Evolutionary conservation across 805 yeast genomes (phyloP).

Genomic region (Tetrapisispora fleetii): DNA sequence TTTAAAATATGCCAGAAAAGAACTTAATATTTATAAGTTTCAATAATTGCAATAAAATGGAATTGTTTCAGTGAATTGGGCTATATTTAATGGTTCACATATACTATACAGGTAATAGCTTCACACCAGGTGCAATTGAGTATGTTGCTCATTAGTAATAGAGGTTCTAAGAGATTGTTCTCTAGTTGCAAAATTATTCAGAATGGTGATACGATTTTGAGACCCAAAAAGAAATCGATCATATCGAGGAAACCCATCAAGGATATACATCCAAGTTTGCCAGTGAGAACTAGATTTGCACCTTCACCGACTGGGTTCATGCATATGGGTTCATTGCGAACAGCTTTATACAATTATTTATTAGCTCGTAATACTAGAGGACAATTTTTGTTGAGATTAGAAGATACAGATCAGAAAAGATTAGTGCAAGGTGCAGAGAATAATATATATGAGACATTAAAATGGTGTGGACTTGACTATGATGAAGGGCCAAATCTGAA

Average conservation of each 20-base stretch:
- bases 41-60: too few relatives aligned
- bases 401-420: slow-evolving; percentile 85
- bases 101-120: too few relatives aligned
- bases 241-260: slow-evolving; percentile 10
- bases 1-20: too few relatives aligned
- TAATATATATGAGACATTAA: slow-evolving; percentile 61
- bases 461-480: slow-evolving; percentile 64
- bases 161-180: neutral
- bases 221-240: slow-evolving; percentile 3
- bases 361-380: slow-evolving; percentile 76
- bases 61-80: too few relatives aligned
- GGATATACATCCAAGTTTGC: slow-evolving; percentile 35
- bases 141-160: neutral
- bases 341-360: slow-evolving; percentile 83
- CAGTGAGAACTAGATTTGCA: slow-evolving; percentile 87
- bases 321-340: slow-evolving; percentile 89
- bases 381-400: slow-evolving; percentile 69
- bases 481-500: slow-evolving; percentile 82
- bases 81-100: too few relatives aligned
- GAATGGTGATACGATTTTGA: neutral
- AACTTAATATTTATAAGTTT: too few relatives aligned
- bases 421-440: slow-evolving; percentile 75
- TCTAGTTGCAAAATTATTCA: neutral
- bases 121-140: neutral
- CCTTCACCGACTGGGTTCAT: slow-evolving; percentile 96